Evolutionary conservation across 139 green algal genomes (phyloP).

Genomic region (Eudorina sp.): DNA sequence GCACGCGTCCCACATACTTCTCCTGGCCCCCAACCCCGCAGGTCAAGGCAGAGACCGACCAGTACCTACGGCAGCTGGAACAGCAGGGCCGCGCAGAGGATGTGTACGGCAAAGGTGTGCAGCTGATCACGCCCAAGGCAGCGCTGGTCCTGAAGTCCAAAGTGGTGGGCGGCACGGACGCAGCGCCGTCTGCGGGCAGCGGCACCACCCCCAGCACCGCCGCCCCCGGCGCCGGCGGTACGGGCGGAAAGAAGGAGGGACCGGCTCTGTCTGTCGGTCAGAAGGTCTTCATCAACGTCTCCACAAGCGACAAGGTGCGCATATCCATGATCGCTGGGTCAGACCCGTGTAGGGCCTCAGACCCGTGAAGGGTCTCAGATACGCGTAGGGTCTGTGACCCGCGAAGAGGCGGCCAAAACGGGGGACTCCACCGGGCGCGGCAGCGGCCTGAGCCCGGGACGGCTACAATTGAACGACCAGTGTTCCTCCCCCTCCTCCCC

Average conservation of each 20-base stretch:
- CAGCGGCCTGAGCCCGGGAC: too few relatives aligned
- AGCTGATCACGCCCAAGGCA: conserved; percentile 69
- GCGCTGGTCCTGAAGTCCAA: conserved; percentile 73
- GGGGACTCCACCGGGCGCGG: too few relatives aligned
- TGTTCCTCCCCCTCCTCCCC: too few relatives aligned
- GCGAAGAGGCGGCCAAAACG: too few relatives aligned
- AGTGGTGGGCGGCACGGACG: background rate
- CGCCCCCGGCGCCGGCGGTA: background rate
- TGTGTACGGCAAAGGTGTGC: conserved; percentile 75
- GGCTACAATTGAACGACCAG: too few relatives aligned
- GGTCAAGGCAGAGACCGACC: conserved; percentile 75
- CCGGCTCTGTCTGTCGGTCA: conserved; percentile 1
- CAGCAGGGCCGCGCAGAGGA: conserved; percentile 65
- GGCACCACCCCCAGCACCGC: too few relatives aligned
- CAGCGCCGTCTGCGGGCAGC: too few relatives aligned
- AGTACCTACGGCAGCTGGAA: conserved; percentile 81
- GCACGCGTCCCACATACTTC: too few relatives aligned
- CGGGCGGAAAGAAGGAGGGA: background rate
- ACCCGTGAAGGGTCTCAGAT: too few relatives aligned
- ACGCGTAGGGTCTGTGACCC: too few relatives aligned
- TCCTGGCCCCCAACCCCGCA: background rate
- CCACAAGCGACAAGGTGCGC: conserved; percentile 72
- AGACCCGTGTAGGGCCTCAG: too few relatives aligned
- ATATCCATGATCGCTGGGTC: too few relatives aligned
- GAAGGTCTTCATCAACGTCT: conserved; percentile 82